Evolutionary conservation across 768 basidiomycete species (phyloP).

Genomic region (Polyporus arcularius): DNA sequence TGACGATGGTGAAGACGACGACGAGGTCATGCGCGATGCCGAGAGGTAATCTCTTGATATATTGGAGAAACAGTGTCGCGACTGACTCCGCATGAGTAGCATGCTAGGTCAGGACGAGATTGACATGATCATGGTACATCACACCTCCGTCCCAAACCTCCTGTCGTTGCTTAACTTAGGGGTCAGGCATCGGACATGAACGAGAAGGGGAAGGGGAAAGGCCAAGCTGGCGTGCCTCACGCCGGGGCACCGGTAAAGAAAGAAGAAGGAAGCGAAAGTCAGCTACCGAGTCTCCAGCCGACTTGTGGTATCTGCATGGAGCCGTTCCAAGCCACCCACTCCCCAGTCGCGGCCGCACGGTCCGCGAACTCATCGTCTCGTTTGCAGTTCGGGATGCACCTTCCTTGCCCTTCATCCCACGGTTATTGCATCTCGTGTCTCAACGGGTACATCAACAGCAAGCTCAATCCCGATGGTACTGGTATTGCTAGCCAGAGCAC

Average conservation of each 20-base stretch:
- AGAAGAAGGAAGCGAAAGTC: slow-evolving; percentile 1
- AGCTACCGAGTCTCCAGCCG: slow-evolving; percentile 18
- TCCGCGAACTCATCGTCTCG: slow-evolving; percentile 38
- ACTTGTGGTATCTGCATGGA: slow-evolving; percentile 43
- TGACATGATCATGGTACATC: slow-evolving; percentile 11
- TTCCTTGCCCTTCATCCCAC: slow-evolving; percentile 39
- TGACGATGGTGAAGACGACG: slow-evolving; percentile 27
- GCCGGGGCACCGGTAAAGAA: background rate
- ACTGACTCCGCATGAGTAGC: slow-evolving; percentile 10
- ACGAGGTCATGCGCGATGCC: slow-evolving; percentile 33
- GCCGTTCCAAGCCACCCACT: slow-evolving; percentile 35
- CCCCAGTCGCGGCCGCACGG: slow-evolving; percentile 34
- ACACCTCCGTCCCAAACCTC: background rate
- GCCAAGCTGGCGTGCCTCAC: background rate
- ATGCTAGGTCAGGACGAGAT: slow-evolving; percentile 31
- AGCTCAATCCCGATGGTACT: slow-evolving; percentile 36
- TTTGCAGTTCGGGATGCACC: slow-evolving; percentile 35
- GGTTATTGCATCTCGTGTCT: slow-evolving; percentile 40
- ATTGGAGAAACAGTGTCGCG: background rate
- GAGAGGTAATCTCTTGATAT: slow-evolving; percentile 27
- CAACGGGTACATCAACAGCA: slow-evolving; percentile 35
- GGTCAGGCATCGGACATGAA: slow-evolving; percentile 35
- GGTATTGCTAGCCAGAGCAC: slow-evolving; percentile 29
- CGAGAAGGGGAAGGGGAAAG: slow-evolving; percentile 31
- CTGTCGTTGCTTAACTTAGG: slow-evolving; percentile 7